Evolutionary conservation across 2,329 filamentous ascomycete genomes (phyloP).

Genomic region (Aspergillus sp.): DNA sequence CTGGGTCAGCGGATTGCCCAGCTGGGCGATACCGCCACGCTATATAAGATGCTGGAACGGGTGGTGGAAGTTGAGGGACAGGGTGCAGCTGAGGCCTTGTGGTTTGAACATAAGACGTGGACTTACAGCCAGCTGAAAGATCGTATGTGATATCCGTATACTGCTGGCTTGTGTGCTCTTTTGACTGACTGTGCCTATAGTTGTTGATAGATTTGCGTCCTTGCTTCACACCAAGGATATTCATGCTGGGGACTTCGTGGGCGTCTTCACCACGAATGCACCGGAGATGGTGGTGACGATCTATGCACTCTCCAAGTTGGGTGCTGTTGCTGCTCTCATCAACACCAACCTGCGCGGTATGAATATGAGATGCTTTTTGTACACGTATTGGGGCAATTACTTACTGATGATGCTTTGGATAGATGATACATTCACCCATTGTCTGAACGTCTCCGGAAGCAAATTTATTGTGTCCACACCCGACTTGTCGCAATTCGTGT

Average conservation of each 20-base stretch:
- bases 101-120: conserved; percentile 54
- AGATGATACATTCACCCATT: conserved; percentile 51
- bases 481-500: conserved; percentile 43
- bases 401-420: not conserved
- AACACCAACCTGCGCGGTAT: conserved; percentile 52
- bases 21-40: conserved; percentile 42
- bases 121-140: conserved; percentile 50
- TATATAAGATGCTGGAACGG: conserved; percentile 48
- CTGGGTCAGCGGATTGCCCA: conserved; percentile 39
- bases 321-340: conserved; percentile 49
- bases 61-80: conserved; percentile 44
- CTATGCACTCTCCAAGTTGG: conserved; percentile 50
- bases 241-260: conserved; percentile 45
- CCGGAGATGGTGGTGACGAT: conserved; percentile 51
- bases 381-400: no score
- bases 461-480: conserved; percentile 48
- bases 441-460: conserved; percentile 46
- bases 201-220: conserved; percentile 48
- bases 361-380: not conserved
- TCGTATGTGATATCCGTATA: conserved; percentile 31
- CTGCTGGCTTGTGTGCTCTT: not conserved
- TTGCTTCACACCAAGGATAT: conserved; percentile 43
- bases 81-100: conserved; percentile 45
- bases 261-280: conserved; percentile 52
- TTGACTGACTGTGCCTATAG: conserved; percentile 27